Conservation (phyloP, 1,284 basidiomycete genomes). For the Ustilago shanxiensis region DNA sequence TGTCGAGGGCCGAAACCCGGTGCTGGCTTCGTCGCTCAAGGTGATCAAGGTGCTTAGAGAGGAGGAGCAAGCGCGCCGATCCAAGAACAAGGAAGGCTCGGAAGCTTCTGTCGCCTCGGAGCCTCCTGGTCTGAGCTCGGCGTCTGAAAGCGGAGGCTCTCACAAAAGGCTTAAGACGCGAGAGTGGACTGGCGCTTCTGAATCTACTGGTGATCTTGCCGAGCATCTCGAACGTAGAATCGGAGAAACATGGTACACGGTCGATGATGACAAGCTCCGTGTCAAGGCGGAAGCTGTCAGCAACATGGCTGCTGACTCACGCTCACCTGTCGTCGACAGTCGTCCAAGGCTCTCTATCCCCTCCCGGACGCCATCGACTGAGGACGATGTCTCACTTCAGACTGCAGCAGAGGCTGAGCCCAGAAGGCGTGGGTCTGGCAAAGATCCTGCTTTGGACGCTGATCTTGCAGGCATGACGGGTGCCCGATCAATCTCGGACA, state of each 20-base stretch:
- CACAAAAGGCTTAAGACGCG: conserved; percentile 19
- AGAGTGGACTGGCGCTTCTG: conserved; percentile 48
- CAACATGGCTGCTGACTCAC: conserved; percentile 16
- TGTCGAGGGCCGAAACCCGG: conserved; percentile 42
- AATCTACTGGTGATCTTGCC: conserved; percentile 43
- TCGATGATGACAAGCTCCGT: conserved; percentile 22
- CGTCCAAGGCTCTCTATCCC: neutral
- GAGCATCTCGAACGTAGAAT: conserved; percentile 44
- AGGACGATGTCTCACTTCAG: conserved; percentile 27
- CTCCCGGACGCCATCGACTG: conserved; percentile 27
- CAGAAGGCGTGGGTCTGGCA: neutral
- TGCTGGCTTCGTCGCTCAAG: conserved; percentile 49
- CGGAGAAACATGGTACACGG: conserved; percentile 42
- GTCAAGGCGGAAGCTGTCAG: conserved; percentile 20
- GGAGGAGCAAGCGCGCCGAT: conserved; percentile 39
- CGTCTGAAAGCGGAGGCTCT: conserved; percentile 14
- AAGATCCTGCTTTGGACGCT: neutral
- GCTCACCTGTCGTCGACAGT: conserved; percentile 1
- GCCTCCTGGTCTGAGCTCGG: conserved; percentile 10
- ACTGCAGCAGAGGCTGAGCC: conserved; percentile 13
- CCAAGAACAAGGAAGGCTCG: neutral
- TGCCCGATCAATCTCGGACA: neutral
- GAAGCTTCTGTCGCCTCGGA: conserved; percentile 20
- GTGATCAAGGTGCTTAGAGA: conserved; percentile 51
- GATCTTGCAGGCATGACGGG: conserved; percentile 8